Evolutionary conservation across 2,329 filamentous ascomycete genomes (phyloP).

Genomic region (Alternaria alternata): DNA sequence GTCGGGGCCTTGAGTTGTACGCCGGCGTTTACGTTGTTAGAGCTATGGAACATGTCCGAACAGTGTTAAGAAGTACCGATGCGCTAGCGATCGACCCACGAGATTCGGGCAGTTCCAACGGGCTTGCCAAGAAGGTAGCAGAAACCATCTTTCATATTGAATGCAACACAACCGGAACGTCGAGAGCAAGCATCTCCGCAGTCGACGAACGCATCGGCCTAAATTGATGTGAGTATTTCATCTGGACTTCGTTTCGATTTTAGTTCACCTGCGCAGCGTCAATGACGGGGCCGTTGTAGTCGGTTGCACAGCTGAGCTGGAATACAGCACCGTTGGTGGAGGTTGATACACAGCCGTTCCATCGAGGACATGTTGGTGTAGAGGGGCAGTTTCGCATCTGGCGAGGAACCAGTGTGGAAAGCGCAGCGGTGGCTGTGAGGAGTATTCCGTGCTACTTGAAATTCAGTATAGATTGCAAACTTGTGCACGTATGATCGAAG

Average conservation of each 20-base stretch:
- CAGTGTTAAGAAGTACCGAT: not conserved
- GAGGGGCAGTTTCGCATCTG: constrained; percentile 10
- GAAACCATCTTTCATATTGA: constrained; percentile 18
- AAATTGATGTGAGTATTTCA: not conserved
- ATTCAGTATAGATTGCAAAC: not conserved
- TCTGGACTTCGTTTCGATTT: not conserved
- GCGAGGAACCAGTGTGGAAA: not conserved
- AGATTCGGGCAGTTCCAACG: constrained; percentile 5
- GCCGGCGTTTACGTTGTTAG: constrained; percentile 7
- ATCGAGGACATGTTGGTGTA: constrained; percentile 15
- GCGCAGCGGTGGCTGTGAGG: not conserved
- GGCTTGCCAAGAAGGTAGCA: constrained; percentile 23
- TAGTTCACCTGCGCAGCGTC: constrained; percentile 6
- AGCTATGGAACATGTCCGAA: not conserved
- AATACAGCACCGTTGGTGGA: constrained; percentile 18
- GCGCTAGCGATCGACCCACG: constrained; percentile 5
- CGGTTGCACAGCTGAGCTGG: constrained; percentile 16
- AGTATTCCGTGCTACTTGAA: constrained; percentile 6
- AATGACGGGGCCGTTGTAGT: constrained; percentile 19
- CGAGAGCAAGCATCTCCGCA: constrained; percentile 21
- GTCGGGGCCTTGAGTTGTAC: constrained; percentile 1
- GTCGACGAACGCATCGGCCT: constrained; percentile 17
- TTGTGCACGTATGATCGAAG: not conserved
- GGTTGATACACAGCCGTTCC: constrained; percentile 16
- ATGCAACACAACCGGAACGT: constrained; percentile 8